Conservation (phyloP, 2,329 filamentous ascomycete species). For the Fusarium algeriense region DNA sequence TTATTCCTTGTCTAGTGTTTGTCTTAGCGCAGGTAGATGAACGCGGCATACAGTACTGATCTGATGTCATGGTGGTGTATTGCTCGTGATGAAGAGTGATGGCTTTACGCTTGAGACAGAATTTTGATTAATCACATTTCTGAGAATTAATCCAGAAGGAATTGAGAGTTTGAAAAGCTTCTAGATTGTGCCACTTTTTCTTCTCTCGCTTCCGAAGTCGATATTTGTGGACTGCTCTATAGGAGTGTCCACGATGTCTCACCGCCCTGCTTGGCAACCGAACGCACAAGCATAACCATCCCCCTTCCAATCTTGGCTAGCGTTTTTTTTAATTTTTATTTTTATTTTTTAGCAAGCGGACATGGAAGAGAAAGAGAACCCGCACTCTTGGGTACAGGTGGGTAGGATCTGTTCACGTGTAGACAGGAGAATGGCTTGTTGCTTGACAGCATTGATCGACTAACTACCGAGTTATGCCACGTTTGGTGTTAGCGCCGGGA, state of each 20-base stretch:
- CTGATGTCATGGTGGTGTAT: constrained; percentile 6
- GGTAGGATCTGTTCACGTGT: constrained; percentile 9
- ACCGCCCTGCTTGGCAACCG: background rate
- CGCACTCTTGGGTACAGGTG: background rate
- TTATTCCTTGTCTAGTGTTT: background rate
- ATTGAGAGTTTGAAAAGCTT: background rate
- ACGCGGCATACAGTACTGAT: background rate
- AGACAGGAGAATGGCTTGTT: constrained; percentile 11
- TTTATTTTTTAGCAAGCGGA: background rate
- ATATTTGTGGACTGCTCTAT: background rate
- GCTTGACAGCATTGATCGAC: background rate
- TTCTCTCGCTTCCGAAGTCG: background rate
- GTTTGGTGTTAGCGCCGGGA: background rate
- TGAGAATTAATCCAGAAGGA: background rate
- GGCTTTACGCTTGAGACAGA: background rate
- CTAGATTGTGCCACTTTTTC: constrained; percentile 5
- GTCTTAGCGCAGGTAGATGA: background rate
- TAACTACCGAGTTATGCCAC: constrained; percentile 3
- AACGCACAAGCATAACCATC: background rate
- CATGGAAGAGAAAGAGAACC: background rate
- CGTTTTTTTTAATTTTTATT: background rate
- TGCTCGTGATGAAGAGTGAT: background rate
- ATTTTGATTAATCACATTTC: background rate
- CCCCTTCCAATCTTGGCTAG: constrained; percentile 1
- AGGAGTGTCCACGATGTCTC: background rate